Base-by-base conservation (phyloP, 1,139 yeast genomes). In the Pichia sp. region DNA sequence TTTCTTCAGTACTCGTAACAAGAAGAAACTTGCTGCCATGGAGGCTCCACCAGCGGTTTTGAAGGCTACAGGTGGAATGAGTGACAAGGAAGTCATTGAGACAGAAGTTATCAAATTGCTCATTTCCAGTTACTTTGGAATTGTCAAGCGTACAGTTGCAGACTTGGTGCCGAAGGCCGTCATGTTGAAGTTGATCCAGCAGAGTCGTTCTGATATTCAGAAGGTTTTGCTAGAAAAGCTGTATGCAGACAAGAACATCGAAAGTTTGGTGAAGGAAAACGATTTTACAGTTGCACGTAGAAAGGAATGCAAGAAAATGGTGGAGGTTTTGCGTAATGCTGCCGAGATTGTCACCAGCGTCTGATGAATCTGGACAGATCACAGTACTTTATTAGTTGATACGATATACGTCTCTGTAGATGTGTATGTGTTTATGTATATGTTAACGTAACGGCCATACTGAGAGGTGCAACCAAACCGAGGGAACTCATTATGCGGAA, bases 1-100 rank as follows among this genome's bases (percentile, higher is more conserved):
- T 0, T 92, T 93, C 71, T 93, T 93, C 72, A 83, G 95, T 19
- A 83, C 95, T 8, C 90, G 93, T 72, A 92, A 90, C 72, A 93
- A 92, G 74, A 92, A 92, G 80, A 85, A 95, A 72, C 79, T 92
- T 67, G 97, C 95, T 48, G 86, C 92, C 36, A 89, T 93, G 95
- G 99, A 93, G 71, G 92, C 97, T 1, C 99, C 99, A 51, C 99
- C 99, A 46, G 84, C 96, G 43, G 92, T 90, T 11, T 82, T 93
- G 69, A 87, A 93, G 71, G 99, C 99, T 6, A 84, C 96, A 29
- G 98, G 98, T 46, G 84, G 88, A 56, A 85, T 93, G 89, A 82
- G 96, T 29, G 99, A 93, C 70, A 85, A 97, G 64, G 99, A 93
- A 74, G 83, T 92, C 40, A 87, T 89, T 83, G 99, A 93, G 72